phyloP scores from a whole-genome alignment of 1,284 basidiomycete species.

The Ceratobasidium sp. region DNA sequence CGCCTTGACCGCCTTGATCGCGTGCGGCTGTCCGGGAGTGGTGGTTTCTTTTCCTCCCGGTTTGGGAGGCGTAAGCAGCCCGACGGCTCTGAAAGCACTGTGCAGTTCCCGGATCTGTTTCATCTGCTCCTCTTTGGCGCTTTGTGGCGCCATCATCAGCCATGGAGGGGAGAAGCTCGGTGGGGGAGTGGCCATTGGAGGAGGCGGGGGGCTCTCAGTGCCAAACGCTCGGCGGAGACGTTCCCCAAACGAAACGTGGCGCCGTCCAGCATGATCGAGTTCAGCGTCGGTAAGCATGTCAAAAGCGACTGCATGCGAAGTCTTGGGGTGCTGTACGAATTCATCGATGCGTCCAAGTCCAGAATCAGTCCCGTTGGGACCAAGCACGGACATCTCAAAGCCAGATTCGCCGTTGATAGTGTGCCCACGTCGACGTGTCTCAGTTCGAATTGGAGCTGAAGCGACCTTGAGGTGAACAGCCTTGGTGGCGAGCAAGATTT shows the following conservation, averaged over 20 bases:
- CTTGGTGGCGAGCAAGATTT: conserved; percentile 49
- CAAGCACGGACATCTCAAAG: conserved; percentile 23
- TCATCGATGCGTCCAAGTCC: conserved; percentile 34
- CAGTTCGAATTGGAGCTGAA: conserved; percentile 27
- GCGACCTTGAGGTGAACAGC: conserved; percentile 47
- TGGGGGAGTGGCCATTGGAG: conserved; percentile 22
- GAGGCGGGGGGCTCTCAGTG: conserved; percentile 37
- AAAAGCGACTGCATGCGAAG: conserved; percentile 46
- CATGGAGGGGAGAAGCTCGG: conserved; percentile 48
- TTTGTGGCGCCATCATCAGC: conserved; percentile 49
- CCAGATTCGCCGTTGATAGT: conserved; percentile 36
- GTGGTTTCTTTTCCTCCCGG: conserved; percentile 13
- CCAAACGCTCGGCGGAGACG: conserved; percentile 48
- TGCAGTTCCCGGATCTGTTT: conserved; percentile 41
- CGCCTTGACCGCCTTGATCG: conserved; percentile 40
- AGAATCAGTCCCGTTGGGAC: conserved; percentile 17
- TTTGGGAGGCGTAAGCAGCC: conserved; percentile 43
- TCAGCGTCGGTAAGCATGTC: conserved; percentile 46
- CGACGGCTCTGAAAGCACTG: conserved; percentile 42
- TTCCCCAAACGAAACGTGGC: conserved; percentile 45
- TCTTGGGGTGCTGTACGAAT: conserved; percentile 10
- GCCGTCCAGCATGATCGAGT: conserved; percentile 46
- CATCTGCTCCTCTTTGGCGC: conserved; percentile 47
- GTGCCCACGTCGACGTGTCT: conserved; percentile 33
- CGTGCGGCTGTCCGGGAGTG: conserved; percentile 9